These are phyloP conservation scores for Mycena olivaceomarginata DNA, from an alignment of 768 basidiomycete genomes.

Conservation along the genomic window DNA sequence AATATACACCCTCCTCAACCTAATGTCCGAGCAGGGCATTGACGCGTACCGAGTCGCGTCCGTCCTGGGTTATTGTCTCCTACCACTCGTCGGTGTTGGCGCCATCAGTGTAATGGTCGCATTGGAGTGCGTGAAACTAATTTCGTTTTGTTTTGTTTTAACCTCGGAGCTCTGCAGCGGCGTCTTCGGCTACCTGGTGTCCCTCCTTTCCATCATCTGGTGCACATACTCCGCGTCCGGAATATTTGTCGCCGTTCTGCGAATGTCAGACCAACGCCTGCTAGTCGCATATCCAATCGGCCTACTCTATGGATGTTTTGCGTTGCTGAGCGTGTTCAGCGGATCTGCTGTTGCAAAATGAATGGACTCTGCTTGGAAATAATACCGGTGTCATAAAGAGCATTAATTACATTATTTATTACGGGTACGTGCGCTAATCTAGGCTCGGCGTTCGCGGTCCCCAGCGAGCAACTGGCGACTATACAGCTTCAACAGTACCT, in stretches of 20 bases:
- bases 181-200: constrained; percentile 89
- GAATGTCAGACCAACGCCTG: constrained; percentile 96
- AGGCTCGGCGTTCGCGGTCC: constrained; percentile 43
- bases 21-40: constrained; percentile 97
- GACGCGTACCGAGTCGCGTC: constrained; percentile 97
- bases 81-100: constrained; percentile 97
- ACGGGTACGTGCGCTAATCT: constrained; percentile 19
- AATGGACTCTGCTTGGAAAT: constrained; percentile 34
- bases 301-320: constrained; percentile 95
- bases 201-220: constrained; percentile 92
- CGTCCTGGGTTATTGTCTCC: constrained; percentile 96
- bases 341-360: constrained; percentile 54
- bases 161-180: constrained; percentile 68
- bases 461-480: constrained; percentile 78
- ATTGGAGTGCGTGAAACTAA: constrained; percentile 82
- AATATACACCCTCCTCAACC: constrained; percentile 95
- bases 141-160: constrained; percentile 31
- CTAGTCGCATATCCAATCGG: constrained; percentile 98
- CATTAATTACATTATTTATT: constrained; percentile 47
- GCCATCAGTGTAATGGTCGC: constrained; percentile 91
- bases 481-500: constrained; percentile 84
- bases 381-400: constrained; percentile 35
- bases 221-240: constrained; percentile 97
- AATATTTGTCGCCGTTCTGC: constrained; percentile 95
- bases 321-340: constrained; percentile 93